A percentile compares a stretch with the other conserved stretches of the same genome.
Conservation (phyloP, 495 filamentous ascomycete genomes). For the Trichoderma gamsii region DNA sequence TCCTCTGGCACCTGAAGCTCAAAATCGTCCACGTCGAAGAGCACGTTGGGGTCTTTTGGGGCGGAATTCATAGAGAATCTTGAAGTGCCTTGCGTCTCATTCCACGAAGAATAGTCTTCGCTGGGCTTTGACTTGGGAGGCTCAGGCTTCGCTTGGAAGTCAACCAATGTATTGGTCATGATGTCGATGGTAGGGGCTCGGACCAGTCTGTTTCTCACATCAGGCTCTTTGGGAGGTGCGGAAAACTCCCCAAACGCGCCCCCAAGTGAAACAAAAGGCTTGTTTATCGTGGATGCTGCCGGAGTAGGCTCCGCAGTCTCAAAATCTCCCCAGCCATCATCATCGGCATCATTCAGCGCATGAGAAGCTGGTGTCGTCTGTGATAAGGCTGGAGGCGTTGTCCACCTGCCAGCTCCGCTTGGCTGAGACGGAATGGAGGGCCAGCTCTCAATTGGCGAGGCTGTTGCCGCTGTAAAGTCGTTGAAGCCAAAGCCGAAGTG, state of each 20-base stretch:
- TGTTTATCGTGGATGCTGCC: background rate
- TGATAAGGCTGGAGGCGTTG: slow-evolving; percentile 1
- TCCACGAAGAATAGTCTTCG: slow-evolving; percentile 20
- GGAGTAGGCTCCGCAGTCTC: slow-evolving; percentile 43
- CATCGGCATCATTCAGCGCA: slow-evolving; percentile 29
- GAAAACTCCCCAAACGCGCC: slow-evolving; percentile 1
- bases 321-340: slow-evolving; percentile 75
- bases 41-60: slow-evolving; percentile 35
- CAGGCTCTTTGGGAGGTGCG: slow-evolving; percentile 17
- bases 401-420: slow-evolving; percentile 22
- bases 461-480: slow-evolving; percentile 10
- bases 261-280: slow-evolving; percentile 13
- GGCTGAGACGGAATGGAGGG: slow-evolving; percentile 16
- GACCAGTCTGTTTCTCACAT: slow-evolving; percentile 25
- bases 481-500: slow-evolving; percentile 15
- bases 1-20: slow-evolving; percentile 27
- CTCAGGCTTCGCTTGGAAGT: slow-evolving; percentile 21
- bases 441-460: background rate
- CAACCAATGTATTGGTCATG: slow-evolving; percentile 39
- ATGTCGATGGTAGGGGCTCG: slow-evolving; percentile 41
- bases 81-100: background rate
- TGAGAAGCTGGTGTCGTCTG: slow-evolving; percentile 16
- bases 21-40: slow-evolving; percentile 47
- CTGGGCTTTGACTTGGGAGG: background rate
- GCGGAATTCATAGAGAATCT: background rate